Conservation (phyloP, 352 stramenopile genomes). For the Phytophthora pini region DNA sequence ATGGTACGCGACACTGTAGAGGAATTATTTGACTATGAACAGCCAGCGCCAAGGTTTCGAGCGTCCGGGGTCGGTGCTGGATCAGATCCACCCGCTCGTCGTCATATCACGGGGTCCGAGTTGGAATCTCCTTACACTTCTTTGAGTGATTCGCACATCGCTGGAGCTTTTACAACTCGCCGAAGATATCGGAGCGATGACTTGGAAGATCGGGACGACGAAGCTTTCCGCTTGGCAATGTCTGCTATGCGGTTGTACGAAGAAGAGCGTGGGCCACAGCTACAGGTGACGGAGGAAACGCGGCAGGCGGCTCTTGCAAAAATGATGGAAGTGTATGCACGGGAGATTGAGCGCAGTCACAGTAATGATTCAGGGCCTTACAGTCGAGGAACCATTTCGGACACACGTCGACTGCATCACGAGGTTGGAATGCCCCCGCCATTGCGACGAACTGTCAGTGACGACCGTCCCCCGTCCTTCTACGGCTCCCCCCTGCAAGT, state of each 20-base stretch:
- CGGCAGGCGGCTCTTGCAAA: constrained; percentile 65
- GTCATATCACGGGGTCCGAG: constrained; percentile 5
- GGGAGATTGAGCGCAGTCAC: constrained; percentile 63
- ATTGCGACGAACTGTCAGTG: constrained; percentile 34
- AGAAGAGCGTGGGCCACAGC: constrained; percentile 53
- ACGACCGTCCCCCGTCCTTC: constrained; percentile 29
- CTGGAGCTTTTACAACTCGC: constrained; percentile 23
- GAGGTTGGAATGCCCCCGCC: constrained; percentile 11
- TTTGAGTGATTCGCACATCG: constrained; percentile 29
- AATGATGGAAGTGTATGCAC: constrained; percentile 81
- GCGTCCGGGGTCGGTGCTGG: constrained; percentile 15
- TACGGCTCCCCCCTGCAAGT: constrained; percentile 25
- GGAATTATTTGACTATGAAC: constrained; percentile 21
- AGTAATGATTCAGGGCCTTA: constrained; percentile 17
- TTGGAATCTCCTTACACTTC: constrained; percentile 31
- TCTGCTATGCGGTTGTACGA: constrained; percentile 83
- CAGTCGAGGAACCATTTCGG: constrained; percentile 25
- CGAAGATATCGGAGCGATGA: constrained; percentile 32
- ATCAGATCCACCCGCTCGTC: constrained; percentile 18
- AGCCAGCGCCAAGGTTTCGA: constrained; percentile 6
- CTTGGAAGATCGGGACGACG: constrained; percentile 30
- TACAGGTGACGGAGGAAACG: constrained; percentile 64
- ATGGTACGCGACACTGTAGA: constrained; percentile 11
- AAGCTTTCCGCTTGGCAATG: constrained; percentile 74
- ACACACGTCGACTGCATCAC: constrained; percentile 25